Conservation (phyloP, 2,329 filamentous ascomycete genomes). For the Nigrograna mackinnonii region DNA sequence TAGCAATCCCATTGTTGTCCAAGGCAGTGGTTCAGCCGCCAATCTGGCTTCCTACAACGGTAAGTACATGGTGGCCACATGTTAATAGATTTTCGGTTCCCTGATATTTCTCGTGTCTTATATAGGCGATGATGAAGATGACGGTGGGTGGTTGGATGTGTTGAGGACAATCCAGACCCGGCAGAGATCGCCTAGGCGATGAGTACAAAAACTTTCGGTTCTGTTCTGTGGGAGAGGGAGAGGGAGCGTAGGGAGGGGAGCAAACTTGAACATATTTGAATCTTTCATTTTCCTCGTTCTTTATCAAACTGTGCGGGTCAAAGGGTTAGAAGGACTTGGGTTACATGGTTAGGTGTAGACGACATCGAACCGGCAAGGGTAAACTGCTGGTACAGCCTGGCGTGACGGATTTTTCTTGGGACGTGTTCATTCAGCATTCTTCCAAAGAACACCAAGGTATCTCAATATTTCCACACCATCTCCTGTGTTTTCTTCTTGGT, state of each 20-base stretch:
- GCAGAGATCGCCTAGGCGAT: conserved; percentile 19
- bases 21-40: conserved; percentile 21
- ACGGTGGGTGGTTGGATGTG: conserved; percentile 34
- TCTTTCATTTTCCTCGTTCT: no score
- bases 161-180: conserved; percentile 28
- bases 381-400: not conserved
- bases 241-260: no score
- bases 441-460: conserved; percentile 2
- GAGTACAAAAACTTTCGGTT: conserved; percentile 8
- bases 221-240: conserved; percentile 1
- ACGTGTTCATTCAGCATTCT: conserved; percentile 1
- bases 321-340: no score
- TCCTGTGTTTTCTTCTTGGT: no score
- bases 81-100: conserved; percentile 28
- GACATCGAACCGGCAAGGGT: not conserved
- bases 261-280: no score
- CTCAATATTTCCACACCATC: no score
- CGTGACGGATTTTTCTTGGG: not conserved
- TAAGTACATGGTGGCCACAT: conserved; percentile 36
- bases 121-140: conserved; percentile 31
- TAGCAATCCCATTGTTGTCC: conserved; percentile 37
- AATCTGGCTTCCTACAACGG: conserved; percentile 28
- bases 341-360: not conserved
- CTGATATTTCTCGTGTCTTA: conserved; percentile 25
- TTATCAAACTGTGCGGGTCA: no score